Base-by-base conservation (phyloP, 2,329 filamentous ascomycete species). In the Nectriaceae sp. region DNA sequence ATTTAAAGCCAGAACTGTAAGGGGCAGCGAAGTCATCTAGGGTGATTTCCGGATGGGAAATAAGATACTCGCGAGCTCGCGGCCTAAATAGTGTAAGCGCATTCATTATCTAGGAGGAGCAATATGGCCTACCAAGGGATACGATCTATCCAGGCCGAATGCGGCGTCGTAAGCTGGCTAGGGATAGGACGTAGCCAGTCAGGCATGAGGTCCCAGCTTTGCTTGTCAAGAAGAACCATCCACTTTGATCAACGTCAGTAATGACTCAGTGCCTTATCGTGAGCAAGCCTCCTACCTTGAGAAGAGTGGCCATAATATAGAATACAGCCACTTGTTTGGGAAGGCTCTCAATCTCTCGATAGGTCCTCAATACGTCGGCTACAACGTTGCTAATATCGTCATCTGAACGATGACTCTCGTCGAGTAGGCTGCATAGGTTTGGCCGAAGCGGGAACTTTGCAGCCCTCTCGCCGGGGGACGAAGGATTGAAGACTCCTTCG, bases 351-450 rank as follows among this genome's bases (percentile, higher is more conserved):
- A 67, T 65, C 54, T 67, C 63, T 4, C 57, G 50, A 45, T 66
- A 66, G 4, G 61, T 63, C 41, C 61, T 51, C 2, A 67, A 47
- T 24, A 67, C 56, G 29, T 65, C 63, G 2, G 63, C 65, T 6
- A 65, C 64, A 21, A 67, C 57, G 22, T 66, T 64, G 50, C 64
- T 66, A n/a, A 65, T 65, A 11, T 63, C 57, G 38, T 67, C 65
- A 18, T 59, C 54, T 0, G 62, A 61, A 3, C 54, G 49, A 21
- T 47, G 49, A 40, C 57, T 50, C 37, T 56, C 49, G 19, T 64
- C 56, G 4, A 66, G 42, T 13, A 67, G 42, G 3, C 61, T 57
- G 19, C 52, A 52, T 31, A 64, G 42, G 36, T 64, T 63, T 1
- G 63, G 63, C 11, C 58, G 52, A 11, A 56, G 42, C 1, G 55